Percentiles rank a stretch among this genome's conserved stretches.
Conservation (phyloP, 1,284 basidiomycete genomes). For the Coniferiporia weirii region DNA sequence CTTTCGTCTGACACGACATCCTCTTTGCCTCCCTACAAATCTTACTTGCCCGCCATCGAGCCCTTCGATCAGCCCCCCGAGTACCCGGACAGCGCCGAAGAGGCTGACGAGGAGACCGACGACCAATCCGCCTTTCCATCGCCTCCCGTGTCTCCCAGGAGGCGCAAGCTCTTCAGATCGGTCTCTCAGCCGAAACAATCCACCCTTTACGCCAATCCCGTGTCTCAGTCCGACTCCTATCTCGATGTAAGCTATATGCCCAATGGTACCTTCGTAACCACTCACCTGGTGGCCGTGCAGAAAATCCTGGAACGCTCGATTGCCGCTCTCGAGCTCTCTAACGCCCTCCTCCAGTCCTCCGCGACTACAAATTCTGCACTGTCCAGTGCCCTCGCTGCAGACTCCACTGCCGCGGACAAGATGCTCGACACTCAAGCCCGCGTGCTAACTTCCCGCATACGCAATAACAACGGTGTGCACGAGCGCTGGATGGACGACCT, state of each 20-base stretch:
- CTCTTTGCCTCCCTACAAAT: constrained; percentile 62
- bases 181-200: constrained; percentile 12
- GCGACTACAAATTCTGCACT: constrained; percentile 63
- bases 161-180: constrained; percentile 22
- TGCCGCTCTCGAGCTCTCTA: constrained; percentile 78
- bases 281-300: constrained; percentile 32
- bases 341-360: constrained; percentile 65
- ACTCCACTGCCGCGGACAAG: constrained; percentile 32
- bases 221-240: constrained; percentile 26
- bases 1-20: constrained; percentile 66
- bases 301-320: constrained; percentile 75
- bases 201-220: constrained; percentile 23
- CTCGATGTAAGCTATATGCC: constrained; percentile 13
- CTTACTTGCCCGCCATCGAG: constrained; percentile 28
- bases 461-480: constrained; percentile 36
- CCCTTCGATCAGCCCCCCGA: constrained; percentile 61
- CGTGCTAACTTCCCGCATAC: constrained; percentile 47
- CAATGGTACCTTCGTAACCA: constrained; percentile 11
- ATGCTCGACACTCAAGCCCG: constrained; percentile 41
- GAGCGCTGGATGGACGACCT: constrained; percentile 62
- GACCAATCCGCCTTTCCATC: constrained; percentile 25
- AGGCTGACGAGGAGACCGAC: constrained; percentile 66
- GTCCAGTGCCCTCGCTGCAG: constrained; percentile 40
- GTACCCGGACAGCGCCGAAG: constrained; percentile 70
- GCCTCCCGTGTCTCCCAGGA: constrained; percentile 18